phyloP scores from a whole-genome alignment of 371 early-diverging fungal genomes.

The Fennellomyces sp. region DNA sequence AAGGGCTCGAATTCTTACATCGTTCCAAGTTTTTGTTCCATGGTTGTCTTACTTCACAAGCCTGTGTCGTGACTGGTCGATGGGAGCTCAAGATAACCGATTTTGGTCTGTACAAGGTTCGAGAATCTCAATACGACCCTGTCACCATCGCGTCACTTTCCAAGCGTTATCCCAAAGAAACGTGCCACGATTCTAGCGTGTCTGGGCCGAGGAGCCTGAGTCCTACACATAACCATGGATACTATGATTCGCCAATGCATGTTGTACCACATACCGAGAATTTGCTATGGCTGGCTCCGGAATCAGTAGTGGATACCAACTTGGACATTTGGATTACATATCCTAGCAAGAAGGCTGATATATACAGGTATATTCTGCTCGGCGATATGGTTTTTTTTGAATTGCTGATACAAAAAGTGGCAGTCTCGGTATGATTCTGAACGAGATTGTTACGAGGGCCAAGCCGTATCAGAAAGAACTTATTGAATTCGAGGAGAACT shows the following conservation, averaged over 20 bases:
- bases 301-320: constrained; percentile 28
- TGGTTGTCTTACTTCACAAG: constrained; percentile 45
- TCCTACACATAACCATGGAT: background rate
- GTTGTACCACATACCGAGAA: constrained; percentile 15
- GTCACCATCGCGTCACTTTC: constrained; percentile 5
- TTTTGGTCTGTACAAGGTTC: constrained; percentile 43
- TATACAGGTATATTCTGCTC: constrained; percentile 32
- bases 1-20: constrained; percentile 52
- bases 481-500: constrained; percentile 8
- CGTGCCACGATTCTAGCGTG: background rate
- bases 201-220: background rate
- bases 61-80: constrained; percentile 49
- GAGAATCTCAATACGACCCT: constrained; percentile 30
- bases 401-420: background rate
- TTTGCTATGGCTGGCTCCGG: constrained; percentile 55
- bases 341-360: constrained; percentile 42
- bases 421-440: constrained; percentile 52
- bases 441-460: constrained; percentile 50
- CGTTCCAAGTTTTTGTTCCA: constrained; percentile 51
- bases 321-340: constrained; percentile 28
- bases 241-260: background rate
- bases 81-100: constrained; percentile 58
- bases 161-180: constrained; percentile 5
- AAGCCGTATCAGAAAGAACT: constrained; percentile 33
- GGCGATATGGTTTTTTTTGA: background rate